Base-by-base conservation (phyloP, 192 early-diverging fungal genomes). In the Coemansia sp. region DNA sequence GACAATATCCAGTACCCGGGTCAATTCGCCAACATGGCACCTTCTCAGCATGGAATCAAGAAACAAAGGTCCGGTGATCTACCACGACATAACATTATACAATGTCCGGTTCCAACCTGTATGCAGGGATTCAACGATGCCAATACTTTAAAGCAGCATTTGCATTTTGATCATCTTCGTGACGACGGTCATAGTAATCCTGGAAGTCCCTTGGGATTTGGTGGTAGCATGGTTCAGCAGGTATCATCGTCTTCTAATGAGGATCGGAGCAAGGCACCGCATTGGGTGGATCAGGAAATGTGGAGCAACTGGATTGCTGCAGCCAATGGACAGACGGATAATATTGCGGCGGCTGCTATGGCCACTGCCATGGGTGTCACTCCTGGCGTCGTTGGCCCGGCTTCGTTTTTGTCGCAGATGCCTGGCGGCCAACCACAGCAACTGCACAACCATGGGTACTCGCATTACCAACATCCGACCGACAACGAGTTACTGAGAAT, bases 311-410 rank as follows among this genome's bases (percentile, higher is more conserved):
- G 81, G 81, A 83, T 83, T 35, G 81, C 75, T 12, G 81, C 81
- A 5, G 81, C 81, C 2, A 78, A 83, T 38, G 81, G 81, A 7
- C 69, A 83, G 6, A 43, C 20, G 0, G 67, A 69, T 12, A 67
- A 71, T 51, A 54, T 75, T 2, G 68, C 76, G 0, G 73, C 76
- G 0, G 68, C 59, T 8, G 81, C 81, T 0, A 60, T 69, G 6
- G 81, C 81, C 1, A 83, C 81, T 5, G 81, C 81, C 0, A 83
- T 83, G 81, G 81, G 81, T 11, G 72, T 83, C 45, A 83, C 81
- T 28, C 81, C 81, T 11, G 81, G 81, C 9, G 65, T 83, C 8
- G 55, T 51, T 5, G 81, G 81, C 0, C 81, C 81, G 22, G 67
- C 74, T 32, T 39, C 61, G 18, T 83, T 78, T 57, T 4, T 75